A percentile compares a stretch with the other conserved stretches of the same genome.
phyloP scores from a whole-genome alignment of 148 eudicot species.

The Linanthus parryae region DNA sequence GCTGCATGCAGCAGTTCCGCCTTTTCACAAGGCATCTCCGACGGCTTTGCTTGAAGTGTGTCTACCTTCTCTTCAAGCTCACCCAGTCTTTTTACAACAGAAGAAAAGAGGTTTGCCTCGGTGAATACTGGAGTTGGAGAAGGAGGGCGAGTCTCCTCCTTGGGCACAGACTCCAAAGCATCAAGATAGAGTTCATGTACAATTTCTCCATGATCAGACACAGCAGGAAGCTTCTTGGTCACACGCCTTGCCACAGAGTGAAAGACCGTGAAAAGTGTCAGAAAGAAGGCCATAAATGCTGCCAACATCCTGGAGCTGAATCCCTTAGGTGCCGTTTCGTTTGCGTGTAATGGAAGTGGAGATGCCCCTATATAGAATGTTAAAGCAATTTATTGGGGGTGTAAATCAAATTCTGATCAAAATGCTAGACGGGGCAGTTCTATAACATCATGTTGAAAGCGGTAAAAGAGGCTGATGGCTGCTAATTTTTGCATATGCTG shows the following conservation, averaged over 20 bases:
- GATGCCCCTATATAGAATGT: slow-evolving; percentile 40
- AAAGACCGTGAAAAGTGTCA: slow-evolving; percentile 41
- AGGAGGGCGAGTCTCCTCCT: slow-evolving; percentile 61
- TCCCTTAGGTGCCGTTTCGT: slow-evolving; percentile 43
- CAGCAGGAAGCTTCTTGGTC: slow-evolving; percentile 45
- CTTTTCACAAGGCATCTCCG: slow-evolving; percentile 63
- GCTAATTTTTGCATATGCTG: too few species aligned
- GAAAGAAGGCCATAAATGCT: slow-evolving; percentile 54
- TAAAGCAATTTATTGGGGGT: slow-evolving; percentile 4
- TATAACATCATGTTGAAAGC: too few species aligned
- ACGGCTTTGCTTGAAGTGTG: slow-evolving; percentile 55
- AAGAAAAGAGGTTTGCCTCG: slow-evolving; percentile 51
- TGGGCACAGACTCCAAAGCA: slow-evolving; percentile 19
- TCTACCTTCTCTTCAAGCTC: slow-evolving; percentile 63
- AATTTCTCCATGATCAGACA: slow-evolving; percentile 21
- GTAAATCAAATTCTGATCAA: too few species aligned
- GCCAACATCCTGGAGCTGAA: slow-evolving; percentile 37
- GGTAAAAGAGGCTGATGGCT: too few species aligned
- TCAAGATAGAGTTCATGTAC: slow-evolving; percentile 30
- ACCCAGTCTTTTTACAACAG: slow-evolving; percentile 41
- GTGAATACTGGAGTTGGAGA: slow-evolving; percentile 51
- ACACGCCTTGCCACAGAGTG: slow-evolving; percentile 33
- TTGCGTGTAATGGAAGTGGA: slow-evolving; percentile 22
- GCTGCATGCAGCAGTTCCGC: slow-evolving; percentile 71
- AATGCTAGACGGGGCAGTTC: too few species aligned